A percentile compares a stretch with the other conserved stretches of the same genome.
phyloP scores from a whole-genome alignment of 2,329 filamentous ascomycete species.

The Phyllosticta citriasiana region DNA sequence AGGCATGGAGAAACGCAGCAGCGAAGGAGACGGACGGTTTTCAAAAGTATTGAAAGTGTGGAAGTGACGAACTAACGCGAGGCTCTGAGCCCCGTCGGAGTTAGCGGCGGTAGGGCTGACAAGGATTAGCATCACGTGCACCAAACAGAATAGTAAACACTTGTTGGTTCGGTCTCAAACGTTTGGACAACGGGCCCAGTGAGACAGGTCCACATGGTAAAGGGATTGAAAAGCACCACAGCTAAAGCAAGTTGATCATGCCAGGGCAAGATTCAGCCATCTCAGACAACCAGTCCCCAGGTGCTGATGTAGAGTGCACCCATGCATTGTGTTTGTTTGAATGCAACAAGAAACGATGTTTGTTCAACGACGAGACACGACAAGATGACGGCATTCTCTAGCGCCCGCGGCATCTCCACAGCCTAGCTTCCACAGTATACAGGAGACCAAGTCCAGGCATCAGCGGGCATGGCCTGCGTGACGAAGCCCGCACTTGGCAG shows the following conservation, averaged over 20 bases:
- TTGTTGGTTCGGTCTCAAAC: not conserved
- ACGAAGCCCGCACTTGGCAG: not conserved
- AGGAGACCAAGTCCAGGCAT: not conserved
- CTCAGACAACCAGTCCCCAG: not conserved
- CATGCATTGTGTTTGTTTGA: too few species aligned
- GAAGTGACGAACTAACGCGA: not conserved
- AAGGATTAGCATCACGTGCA: not conserved
- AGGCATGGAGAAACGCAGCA: constrained; percentile 3
- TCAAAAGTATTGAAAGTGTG: not conserved
- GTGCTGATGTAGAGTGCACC: too few species aligned
- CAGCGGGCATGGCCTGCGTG: not conserved
- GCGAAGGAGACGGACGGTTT: not conserved
- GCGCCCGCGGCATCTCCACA: not conserved
- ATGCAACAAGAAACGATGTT: not conserved
- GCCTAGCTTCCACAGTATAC: not conserved
- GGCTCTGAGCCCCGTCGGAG: not conserved
- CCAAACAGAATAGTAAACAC: not conserved
- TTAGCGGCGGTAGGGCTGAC: not conserved
- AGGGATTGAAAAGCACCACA: not conserved
- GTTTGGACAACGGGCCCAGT: not conserved
- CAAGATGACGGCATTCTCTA: not conserved
- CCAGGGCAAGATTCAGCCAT: not conserved
- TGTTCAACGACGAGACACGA: not conserved
- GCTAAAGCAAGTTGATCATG: not conserved
- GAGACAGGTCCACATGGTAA: not conserved